Base-by-base conservation (phyloP, 495 filamentous ascomycete species). In the Penicillium coffeae region DNA sequence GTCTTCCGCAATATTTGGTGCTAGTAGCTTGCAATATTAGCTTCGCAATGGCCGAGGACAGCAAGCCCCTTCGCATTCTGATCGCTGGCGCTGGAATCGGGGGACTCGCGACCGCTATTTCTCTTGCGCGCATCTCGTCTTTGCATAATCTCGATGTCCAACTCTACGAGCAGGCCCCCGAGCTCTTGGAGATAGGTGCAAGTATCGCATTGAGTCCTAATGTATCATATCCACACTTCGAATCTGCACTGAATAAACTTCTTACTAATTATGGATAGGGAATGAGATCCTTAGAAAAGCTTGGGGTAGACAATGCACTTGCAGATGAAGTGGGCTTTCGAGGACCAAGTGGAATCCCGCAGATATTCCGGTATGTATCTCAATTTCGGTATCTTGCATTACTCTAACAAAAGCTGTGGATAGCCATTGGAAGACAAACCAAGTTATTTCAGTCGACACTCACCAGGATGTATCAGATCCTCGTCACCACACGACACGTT, bases 171-270 rank as follows among this genome's bases (percentile, higher is more conserved):
- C 68, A 71, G 49, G 69, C 75, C 7, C 44, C 62, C 0, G 64
- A 74, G 50, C 63, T 76, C 6, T 50, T 54, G 25, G 74, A 78
- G 42, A 76, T 78, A 33, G 73, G 73, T 8, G 75, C 72, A 0
- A 73, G 71, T 21, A 76, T 77, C 48, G 72, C 75, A 7, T 59
- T 79, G 7, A 73, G 74, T 37, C 73, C 73, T 15, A 77, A 77
- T 68, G 75, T 66, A 55, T 30, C 51, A 19, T 5, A 8, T 12
- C 19, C 7, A 15, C 5, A 14, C 2, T 5, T 18, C 8, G 2
- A 10, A 3, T 20, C 13, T 38, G 8, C 8, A 10, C 36, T 39
- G 37, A 18, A 15, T 8, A 14, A 46, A 27, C 5, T 21, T 35
- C 53, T 40, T 40, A 55, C 14, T 1, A 0, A 9, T n/a, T 19